Base-by-base conservation (phyloP, 441 rosid genomes). In the Eutrema salsugineum region DNA sequence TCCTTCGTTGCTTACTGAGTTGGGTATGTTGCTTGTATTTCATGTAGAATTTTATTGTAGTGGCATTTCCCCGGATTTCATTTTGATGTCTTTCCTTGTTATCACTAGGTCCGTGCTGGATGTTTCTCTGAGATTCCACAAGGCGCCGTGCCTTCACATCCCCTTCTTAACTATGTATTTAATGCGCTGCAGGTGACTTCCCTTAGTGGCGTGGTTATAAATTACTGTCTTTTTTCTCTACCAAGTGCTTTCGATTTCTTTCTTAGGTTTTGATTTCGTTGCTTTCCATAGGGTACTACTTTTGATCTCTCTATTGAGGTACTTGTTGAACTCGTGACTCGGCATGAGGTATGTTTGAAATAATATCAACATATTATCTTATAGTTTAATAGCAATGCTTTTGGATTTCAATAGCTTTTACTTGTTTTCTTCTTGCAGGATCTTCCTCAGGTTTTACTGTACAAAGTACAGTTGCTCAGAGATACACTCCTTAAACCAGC, bases 301-400 rank as follows among this genome's bases (percentile, higher is more conserved):
- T 87, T 94, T 90, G 99, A 94, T 65, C 79, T 88, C 67, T 91
- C 97, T 38, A 81, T 88, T 82, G 99, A 94, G 86, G 97, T 94
- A 80, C 91, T 94, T 61, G 86, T 86, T 81, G 99, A 91, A 82
- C 97, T 94, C 70, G 95, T 89, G 56, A 88, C 90, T 82, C 85
- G 80, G 64, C 90, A 91, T 84, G 96, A 89, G 97, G 97, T 94
- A 79, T 65, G 82, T 46, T 66, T 48, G 8, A 24, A 43, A 28
- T 67, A 17, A 3, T n/a, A 54, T 54, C 3, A 36, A 36, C 33
- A 7, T 58, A 47, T 14, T 36, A 11, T 36, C 16, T 43, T n/a
- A 12, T 56, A 2, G 15, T 44, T 19, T 46, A 68, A 24, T 68
- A 57, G 66, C 54, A 30, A 38, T 32, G 19, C 5, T 38, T 58